These are phyloP conservation scores for Silene conica DNA, from an alignment of 148 eudicot species.

Conservation along the genomic window DNA sequence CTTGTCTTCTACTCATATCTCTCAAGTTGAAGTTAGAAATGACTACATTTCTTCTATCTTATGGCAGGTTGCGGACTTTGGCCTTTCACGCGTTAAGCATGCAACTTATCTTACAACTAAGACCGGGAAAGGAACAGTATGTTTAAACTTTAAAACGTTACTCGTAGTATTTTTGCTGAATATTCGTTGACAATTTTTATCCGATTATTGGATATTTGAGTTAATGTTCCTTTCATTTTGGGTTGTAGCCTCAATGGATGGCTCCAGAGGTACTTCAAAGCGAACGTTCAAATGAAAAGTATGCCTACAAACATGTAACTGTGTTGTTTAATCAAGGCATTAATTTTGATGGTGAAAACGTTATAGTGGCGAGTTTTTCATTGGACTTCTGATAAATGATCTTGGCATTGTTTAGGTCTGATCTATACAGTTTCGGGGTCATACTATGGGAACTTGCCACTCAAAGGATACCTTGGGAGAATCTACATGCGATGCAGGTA, in stretches of 20 bases:
- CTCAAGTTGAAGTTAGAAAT: neutral
- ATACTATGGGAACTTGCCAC: slow-evolving; percentile 93
- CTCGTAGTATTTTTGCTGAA: slow-evolving; percentile 1
- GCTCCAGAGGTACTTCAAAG: slow-evolving; percentile 97
- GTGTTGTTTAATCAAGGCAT: slow-evolving; percentile 17
- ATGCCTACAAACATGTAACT: slow-evolving; percentile 27
- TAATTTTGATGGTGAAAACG: neutral
- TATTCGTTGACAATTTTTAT: neutral
- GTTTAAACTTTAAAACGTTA: slow-evolving; percentile 16
- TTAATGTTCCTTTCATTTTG: neutral
- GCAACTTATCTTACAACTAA: slow-evolving; percentile 75
- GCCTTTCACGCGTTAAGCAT: slow-evolving; percentile 87
- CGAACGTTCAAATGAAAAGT: slow-evolving; percentile 89
- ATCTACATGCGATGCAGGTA: slow-evolving; percentile 97
- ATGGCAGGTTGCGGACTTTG: slow-evolving; percentile 93
- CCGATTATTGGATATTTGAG: neutral
- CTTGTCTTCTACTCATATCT: neutral
- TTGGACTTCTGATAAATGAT: neutral
- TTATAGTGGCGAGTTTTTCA: no score
- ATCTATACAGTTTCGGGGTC: slow-evolving; percentile 90
- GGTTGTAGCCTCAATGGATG: slow-evolving; percentile 98
- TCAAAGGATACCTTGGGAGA: slow-evolving; percentile 90
- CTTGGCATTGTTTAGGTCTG: slow-evolving; percentile 55
- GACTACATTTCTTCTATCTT: neutral
- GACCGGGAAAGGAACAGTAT: slow-evolving; percentile 97